Base-by-base conservation (phyloP, 495 filamentous ascomycete genomes). In the Letharia columbiana region DNA sequence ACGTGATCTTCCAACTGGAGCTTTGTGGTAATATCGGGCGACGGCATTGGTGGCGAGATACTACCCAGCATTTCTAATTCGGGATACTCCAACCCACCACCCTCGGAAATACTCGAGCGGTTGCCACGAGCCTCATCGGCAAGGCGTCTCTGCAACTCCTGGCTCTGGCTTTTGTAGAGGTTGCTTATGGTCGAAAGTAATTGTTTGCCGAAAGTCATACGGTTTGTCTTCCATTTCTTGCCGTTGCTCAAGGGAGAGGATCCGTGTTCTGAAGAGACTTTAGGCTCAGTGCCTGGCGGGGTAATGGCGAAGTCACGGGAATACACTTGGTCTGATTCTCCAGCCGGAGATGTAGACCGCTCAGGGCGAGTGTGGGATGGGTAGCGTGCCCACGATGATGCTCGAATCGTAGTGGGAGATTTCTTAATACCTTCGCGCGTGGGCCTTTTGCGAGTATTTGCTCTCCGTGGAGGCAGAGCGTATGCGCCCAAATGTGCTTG, bases 121-220 rank as follows among this genome's bases (percentile, higher is more conserved):
- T 70, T 23, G 31, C 68, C 65, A 20, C 65, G 61, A 7, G 59
- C 57, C 54, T 70, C 68, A 28, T 67, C 60, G 18, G 68, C 61
- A 6, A 70, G 49, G 35, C 42, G 45, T 33, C 65, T 58, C 61
- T 62, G 65, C 33, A 70, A 4, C 0, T 64, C 68, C 37, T 62
- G 68, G 50, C 69, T 70, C 37, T 67, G 60, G 4, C 62, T 62
- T 44, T 69, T 62, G 60, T 71, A 71, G 33, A 73, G 56, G 33
- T 66, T 62, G 18, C 59, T 65, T 6, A 69, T 33, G 28, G 39
- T 52, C 20, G 42, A 62, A 8, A 71, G 39, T 33, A 72, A 57
- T 20, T 65, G 57, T 23, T 68, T 66, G 17, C 54, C 54, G 33
- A 57, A 57, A 20, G 15, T n/a, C 54, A 7, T 20, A 10, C 28